These are phyloP conservation scores for Cryomyces antarcticus DNA, from an alignment of 495 filamentous ascomycete species.

Conservation along the genomic window DNA sequence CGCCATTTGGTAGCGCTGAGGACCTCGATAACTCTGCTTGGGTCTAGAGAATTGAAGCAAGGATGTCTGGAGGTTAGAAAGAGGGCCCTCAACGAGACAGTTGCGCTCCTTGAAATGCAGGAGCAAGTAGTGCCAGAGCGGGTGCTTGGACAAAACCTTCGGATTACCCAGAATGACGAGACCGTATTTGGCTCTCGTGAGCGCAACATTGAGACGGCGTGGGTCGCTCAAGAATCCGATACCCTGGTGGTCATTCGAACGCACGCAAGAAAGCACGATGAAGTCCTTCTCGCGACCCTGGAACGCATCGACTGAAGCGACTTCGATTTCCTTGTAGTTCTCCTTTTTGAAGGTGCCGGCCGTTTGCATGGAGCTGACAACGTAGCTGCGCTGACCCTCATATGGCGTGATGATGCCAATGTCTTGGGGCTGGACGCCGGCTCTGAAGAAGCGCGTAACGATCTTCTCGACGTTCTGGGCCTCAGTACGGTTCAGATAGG, in stretches of 20 bases:
- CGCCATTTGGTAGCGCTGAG: constrained; percentile 72
- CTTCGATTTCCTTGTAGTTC: constrained; percentile 95
- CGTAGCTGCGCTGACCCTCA: constrained; percentile 94
- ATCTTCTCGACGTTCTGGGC: constrained; percentile 96
- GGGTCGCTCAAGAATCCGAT: constrained; percentile 98
- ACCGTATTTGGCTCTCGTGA: constrained; percentile 92
- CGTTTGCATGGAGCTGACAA: constrained; percentile 97
- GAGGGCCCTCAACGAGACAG: constrained; percentile 89
- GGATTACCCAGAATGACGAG: constrained; percentile 93
- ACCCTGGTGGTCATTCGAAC: constrained; percentile 96
- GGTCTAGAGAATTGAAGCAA: constrained; percentile 89
- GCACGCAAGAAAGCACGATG: constrained; percentile 93
- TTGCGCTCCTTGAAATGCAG: constrained; percentile 95
- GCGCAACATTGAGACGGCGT: constrained; percentile 93
- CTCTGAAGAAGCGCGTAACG: constrained; percentile 96
- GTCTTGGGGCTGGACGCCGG: constrained; percentile 74
- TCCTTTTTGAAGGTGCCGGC: constrained; percentile 96
- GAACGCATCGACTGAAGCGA: constrained; percentile 96
- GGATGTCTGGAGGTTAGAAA: constrained; percentile 86
- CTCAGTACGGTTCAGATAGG: constrained; percentile 94
- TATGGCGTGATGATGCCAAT: constrained; percentile 99
- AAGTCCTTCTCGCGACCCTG: constrained; percentile 98
- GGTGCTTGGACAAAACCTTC: constrained; percentile 94
- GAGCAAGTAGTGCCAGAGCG: constrained; percentile 90
- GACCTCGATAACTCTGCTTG: constrained; percentile 78